Evolutionary conservation across 2,329 filamentous ascomycete genomes (phyloP).

Genomic region (Seiridium cupressi): DNA sequence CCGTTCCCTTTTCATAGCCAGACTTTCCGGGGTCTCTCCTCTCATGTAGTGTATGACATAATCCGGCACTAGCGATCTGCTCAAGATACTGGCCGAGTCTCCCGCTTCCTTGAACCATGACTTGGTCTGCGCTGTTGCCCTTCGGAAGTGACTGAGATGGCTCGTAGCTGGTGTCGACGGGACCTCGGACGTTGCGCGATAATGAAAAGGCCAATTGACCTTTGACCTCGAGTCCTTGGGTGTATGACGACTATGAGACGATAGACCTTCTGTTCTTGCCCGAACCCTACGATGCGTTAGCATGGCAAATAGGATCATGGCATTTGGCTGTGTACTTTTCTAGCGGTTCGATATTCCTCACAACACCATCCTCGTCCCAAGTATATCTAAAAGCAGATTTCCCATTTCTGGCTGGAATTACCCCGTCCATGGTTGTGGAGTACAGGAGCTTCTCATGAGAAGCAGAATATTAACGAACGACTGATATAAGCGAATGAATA

Average conservation of each 20-base stretch:
- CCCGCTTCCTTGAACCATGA: slow-evolving; percentile 24
- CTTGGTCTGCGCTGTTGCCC: slow-evolving; percentile 21
- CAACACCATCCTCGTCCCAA: slow-evolving; percentile 20
- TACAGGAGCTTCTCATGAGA: not conserved
- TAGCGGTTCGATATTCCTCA: slow-evolving; percentile 22
- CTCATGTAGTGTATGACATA: slow-evolving; percentile 55
- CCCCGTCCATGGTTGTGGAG: slow-evolving; percentile 21
- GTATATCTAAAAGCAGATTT: slow-evolving; percentile 21
- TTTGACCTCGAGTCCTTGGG: not conserved
- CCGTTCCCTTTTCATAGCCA: slow-evolving; percentile 43
- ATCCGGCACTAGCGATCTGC: slow-evolving; percentile 47
- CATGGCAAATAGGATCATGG: not conserved
- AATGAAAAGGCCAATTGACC: slow-evolving; percentile 14
- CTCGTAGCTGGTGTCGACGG: slow-evolving; percentile 19
- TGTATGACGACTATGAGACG: not conserved
- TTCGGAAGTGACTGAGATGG: slow-evolving; percentile 24
- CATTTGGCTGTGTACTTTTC: slow-evolving; percentile 20
- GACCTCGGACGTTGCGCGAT: slow-evolving; percentile 19
- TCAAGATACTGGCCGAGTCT: slow-evolving; percentile 33
- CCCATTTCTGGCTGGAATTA: slow-evolving; percentile 19
- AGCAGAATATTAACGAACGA: not conserved
- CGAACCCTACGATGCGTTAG: not conserved
- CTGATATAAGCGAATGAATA: not conserved
- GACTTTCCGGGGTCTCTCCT: slow-evolving; percentile 52
- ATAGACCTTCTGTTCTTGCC: not conserved